Conservation (phyloP, 179 eudicot genomes). For the Actinidia arguta region DNA sequence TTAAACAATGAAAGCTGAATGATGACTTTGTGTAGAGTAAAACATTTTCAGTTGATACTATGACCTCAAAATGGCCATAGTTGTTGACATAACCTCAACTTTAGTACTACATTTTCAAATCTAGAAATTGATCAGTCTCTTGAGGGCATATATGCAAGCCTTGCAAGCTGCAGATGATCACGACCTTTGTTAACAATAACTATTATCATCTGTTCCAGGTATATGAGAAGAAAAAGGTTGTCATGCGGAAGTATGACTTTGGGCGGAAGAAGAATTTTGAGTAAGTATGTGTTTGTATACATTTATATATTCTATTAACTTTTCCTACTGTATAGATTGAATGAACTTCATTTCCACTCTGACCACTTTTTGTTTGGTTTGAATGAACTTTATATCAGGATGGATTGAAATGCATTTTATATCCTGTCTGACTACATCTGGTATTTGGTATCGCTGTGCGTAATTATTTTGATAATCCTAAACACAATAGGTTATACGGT, state of each 20-base stretch:
- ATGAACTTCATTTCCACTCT: neutral
- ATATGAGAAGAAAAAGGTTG: slow-evolving; percentile 74
- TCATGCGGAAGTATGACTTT: slow-evolving; percentile 87
- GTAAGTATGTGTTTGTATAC: slow-evolving; percentile 52
- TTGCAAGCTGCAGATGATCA: slow-evolving; percentile 2
- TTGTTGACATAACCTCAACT: neutral
- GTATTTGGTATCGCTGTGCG: too few relatives aligned
- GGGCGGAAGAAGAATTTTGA: slow-evolving; percentile 77
- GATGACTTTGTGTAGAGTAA: neutral
- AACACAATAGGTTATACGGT: too few relatives aligned
- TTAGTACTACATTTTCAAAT: neutral
- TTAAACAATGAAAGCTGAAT: neutral
- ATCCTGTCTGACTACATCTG: too few relatives aligned
- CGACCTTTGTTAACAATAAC: neutral
- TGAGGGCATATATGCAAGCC: neutral
- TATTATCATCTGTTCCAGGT: slow-evolving; percentile 55
- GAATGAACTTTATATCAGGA: too few relatives aligned
- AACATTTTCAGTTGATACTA: neutral
- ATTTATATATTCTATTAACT: neutral
- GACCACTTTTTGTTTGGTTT: neutral
- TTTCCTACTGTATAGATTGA: neutral
- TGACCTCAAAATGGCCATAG: neutral
- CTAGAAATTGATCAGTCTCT: slow-evolving; percentile 1
- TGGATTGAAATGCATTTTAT: too few relatives aligned
- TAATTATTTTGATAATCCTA: too few relatives aligned